phyloP scores from a whole-genome alignment of 371 early-diverging fungal species.

The Funneliformis caledonium region DNA sequence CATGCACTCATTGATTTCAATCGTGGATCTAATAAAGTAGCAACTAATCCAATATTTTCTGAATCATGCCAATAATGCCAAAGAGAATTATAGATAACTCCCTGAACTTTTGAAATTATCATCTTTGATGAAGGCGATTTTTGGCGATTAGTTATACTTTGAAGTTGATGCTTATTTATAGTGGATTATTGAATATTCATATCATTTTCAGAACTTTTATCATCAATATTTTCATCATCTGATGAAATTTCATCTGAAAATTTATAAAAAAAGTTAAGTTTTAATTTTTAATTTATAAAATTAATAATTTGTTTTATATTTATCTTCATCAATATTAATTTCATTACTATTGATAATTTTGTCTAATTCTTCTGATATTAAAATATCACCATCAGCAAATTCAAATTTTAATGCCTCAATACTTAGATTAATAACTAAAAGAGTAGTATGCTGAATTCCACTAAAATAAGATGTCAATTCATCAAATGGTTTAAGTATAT shows the following conservation, averaged over 20 bases:
- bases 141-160: background rate
- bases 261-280: too few relatives aligned
- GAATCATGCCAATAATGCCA: background rate
- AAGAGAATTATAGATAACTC: background rate
- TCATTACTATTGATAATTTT: too few relatives aligned
- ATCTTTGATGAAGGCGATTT: background rate
- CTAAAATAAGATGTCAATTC: slow-evolving; percentile 30
- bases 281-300: too few relatives aligned
- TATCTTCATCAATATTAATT: too few relatives aligned
- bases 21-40: slow-evolving; percentile 2
- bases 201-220: too few relatives aligned
- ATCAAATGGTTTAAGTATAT: too few relatives aligned
- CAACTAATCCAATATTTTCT: background rate
- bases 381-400: background rate
- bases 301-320: background rate
- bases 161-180: background rate
- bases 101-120: background rate
- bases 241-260: too few relatives aligned
- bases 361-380: background rate
- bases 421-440: slow-evolving; percentile 28
- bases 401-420: slow-evolving; percentile 10
- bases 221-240: too few relatives aligned
- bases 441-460: slow-evolving; percentile 1
- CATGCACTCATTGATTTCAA: slow-evolving; percentile 10
- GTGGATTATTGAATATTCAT: too few relatives aligned